Evolutionary conservation across 164 flowering plant genomes (phyloP).

Genomic region (Umbilicus rupestris): DNA sequence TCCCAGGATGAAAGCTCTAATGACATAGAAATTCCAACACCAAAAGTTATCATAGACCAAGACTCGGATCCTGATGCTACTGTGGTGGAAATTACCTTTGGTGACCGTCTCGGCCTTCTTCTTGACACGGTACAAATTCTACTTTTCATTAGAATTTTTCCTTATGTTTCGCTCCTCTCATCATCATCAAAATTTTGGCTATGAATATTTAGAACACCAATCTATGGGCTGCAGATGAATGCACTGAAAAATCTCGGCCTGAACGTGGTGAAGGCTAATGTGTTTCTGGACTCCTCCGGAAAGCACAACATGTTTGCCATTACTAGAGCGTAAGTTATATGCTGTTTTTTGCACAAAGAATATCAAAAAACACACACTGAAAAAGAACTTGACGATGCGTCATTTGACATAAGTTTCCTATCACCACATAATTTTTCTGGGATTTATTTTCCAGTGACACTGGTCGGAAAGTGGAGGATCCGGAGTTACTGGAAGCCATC

Average conservation of each 20-base stretch:
- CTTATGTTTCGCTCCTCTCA: not conserved
- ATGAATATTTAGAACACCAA: conserved; percentile 6
- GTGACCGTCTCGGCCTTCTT: conserved; percentile 95
- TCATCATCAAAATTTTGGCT: not conserved
- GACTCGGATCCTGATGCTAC: conserved; percentile 92
- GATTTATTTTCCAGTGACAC: conserved; percentile 46
- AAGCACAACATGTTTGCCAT: conserved; percentile 91
- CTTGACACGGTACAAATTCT: conserved; percentile 64
- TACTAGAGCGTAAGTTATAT: conserved; percentile 69
- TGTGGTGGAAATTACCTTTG: conserved; percentile 87
- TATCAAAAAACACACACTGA: no score
- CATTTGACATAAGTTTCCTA: not conserved
- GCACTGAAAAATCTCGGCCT: conserved; percentile 86
- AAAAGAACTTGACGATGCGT: no score
- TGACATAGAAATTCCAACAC: conserved; percentile 65
- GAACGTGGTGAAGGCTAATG: conserved; percentile 92
- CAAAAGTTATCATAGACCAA: conserved; percentile 83
- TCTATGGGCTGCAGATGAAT: conserved; percentile 58
- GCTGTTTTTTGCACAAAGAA: not conserved
- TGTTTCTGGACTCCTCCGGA: conserved; percentile 89
- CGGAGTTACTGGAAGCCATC: conserved; percentile 93
- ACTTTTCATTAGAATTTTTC: not conserved
- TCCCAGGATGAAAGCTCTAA: conserved; percentile 61
- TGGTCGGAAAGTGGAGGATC: conserved; percentile 89
- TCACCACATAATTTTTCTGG: conserved; percentile 3